Percentiles rank a stretch among this genome's conserved stretches.
These are phyloP conservation scores for Auricularia cornea DNA, from an alignment of 768 basidiomycete species.

Conservation along the genomic window DNA sequence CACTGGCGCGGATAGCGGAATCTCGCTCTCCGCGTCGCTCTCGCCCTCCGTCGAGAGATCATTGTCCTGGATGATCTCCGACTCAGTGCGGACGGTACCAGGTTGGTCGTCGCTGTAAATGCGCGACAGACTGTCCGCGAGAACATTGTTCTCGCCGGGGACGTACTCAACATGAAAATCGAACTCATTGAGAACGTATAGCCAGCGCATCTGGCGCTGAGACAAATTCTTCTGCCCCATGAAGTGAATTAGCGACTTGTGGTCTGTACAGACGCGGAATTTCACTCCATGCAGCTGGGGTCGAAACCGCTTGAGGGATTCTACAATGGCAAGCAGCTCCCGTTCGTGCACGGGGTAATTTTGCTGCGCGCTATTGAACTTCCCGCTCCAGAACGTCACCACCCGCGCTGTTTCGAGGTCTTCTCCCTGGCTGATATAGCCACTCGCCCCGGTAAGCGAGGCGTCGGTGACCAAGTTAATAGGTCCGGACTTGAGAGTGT, in stretches of 20 bases:
- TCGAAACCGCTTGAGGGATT: conserved; percentile 20
- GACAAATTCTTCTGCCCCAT: conserved; percentile 27
- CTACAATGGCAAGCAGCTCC: conserved; percentile 30
- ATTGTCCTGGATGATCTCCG: not conserved
- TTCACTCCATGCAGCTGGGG: conserved; percentile 15
- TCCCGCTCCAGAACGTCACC: conserved; percentile 1
- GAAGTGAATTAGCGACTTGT: conserved; percentile 22
- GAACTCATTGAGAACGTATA: conserved; percentile 24
- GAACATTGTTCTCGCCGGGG: conserved; percentile 21
- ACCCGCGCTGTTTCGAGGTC: not conserved
- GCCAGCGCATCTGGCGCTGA: conserved; percentile 28
- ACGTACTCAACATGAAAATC: conserved; percentile 24
- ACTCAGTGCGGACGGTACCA: conserved; percentile 1
- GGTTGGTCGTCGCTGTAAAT: conserved; percentile 7
- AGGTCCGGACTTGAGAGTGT: too few species aligned
- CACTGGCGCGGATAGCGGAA: not conserved
- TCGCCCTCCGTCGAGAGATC: not conserved
- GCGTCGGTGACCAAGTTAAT: too few species aligned
- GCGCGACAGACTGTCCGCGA: conserved; percentile 21
- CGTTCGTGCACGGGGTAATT: conserved; percentile 34
- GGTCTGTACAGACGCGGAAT: conserved; percentile 27
- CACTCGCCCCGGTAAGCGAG: too few species aligned
- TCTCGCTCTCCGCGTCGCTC: not conserved
- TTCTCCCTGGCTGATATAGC: not conserved
- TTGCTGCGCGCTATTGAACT: conserved; percentile 1